These are phyloP conservation scores for Phylloboletellus chloephorus DNA, from an alignment of 1,284 basidiomycete species.

Conservation along the genomic window DNA sequence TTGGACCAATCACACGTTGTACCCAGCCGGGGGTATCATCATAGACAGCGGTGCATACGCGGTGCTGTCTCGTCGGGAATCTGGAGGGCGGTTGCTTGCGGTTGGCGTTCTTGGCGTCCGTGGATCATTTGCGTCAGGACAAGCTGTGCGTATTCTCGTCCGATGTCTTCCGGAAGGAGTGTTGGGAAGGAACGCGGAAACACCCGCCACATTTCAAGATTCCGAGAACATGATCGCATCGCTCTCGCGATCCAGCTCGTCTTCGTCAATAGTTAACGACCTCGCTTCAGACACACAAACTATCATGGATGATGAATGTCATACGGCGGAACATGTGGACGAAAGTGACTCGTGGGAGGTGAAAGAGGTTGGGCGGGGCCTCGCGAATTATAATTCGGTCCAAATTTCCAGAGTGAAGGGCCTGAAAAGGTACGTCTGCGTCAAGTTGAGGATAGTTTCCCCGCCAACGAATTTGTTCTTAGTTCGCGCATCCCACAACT, in stretches of 20 bases:
- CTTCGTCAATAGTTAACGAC: constrained; percentile 33
- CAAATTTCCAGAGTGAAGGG: constrained; percentile 90
- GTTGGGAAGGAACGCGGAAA: constrained; percentile 21
- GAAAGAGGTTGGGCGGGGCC: constrained; percentile 86
- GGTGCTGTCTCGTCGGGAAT: constrained; percentile 79
- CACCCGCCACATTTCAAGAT: constrained; percentile 13
- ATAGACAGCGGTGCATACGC: constrained; percentile 87
- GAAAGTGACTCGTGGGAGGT: constrained; percentile 64
- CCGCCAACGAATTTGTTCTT: constrained; percentile 5
- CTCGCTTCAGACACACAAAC: constrained; percentile 23
- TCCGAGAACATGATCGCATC: constrained; percentile 34
- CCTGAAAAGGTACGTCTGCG: constrained; percentile 67
- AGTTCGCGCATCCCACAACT: constrained; percentile 80
- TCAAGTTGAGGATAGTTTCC: background rate
- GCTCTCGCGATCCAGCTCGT: constrained; percentile 36
- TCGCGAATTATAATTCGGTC: constrained; percentile 93
- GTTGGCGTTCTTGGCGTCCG: constrained; percentile 86
- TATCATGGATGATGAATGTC: constrained; percentile 29
- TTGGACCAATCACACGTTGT: constrained; percentile 92
- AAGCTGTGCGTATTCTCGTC: constrained; percentile 86
- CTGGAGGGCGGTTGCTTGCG: constrained; percentile 85
- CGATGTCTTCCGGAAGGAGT: constrained; percentile 33
- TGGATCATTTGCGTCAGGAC: constrained; percentile 89
- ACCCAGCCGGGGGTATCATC: constrained; percentile 82
- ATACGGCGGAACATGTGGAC: constrained; percentile 25